phyloP scores from a whole-genome alignment of 306 rosid species.

The Cercis canadensis region DNA sequence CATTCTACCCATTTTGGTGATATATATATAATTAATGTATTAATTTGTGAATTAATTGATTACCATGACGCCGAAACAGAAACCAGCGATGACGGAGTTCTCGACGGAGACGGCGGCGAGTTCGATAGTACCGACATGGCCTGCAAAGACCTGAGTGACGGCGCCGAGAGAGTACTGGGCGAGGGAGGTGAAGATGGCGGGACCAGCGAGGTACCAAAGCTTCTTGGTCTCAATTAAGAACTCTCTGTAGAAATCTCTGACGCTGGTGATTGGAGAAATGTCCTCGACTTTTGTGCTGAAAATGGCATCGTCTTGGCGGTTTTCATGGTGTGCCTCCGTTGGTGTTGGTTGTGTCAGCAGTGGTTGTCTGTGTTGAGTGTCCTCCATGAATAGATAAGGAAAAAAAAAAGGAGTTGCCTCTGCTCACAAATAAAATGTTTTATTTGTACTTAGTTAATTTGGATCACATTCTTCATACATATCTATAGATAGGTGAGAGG shows the following conservation, averaged over 20 bases:
- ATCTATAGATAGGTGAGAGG: no score
- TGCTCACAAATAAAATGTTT: no score
- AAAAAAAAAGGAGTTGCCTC: no score
- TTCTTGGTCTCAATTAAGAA: constrained; percentile 49
- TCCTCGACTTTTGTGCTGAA: constrained; percentile 47
- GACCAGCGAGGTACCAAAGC: constrained; percentile 67
- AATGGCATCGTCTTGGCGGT: background rate
- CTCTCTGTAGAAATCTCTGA: constrained; percentile 41
- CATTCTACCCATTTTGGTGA: no score
- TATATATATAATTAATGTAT: background rate
- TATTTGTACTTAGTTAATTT: no score
- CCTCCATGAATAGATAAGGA: no score
- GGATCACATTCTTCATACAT: no score
- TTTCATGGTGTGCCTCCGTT: background rate
- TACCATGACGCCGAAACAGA: constrained; percentile 62
- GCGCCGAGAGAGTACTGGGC: constrained; percentile 69
- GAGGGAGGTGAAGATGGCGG: constrained; percentile 58
- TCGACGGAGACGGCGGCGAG: constrained; percentile 65
- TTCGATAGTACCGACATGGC: constrained; percentile 53
- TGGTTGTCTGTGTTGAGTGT: background rate
- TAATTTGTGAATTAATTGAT: background rate
- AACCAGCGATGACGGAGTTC: constrained; percentile 66
- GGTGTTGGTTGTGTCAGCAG: background rate
- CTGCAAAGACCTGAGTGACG: constrained; percentile 61
- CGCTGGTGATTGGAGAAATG: constrained; percentile 41